These are phyloP conservation scores for Usnea hakonensis DNA, from an alignment of 495 filamentous ascomycete genomes.

Conservation along the genomic window DNA sequence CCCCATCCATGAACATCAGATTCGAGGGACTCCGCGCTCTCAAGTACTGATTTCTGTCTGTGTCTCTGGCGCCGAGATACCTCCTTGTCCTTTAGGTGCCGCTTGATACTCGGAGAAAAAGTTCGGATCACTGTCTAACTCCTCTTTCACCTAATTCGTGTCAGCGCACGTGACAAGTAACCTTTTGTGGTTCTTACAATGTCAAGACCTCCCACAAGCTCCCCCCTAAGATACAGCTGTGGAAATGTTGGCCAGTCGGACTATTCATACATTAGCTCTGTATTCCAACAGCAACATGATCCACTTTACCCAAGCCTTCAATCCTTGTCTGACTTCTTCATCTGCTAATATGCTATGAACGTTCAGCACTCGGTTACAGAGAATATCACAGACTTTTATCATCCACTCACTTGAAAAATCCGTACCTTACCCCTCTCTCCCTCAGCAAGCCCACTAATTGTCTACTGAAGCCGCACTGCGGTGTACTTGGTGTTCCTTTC, in stretches of 20 bases:
- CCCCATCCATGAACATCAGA: neutral
- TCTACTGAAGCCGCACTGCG: slow-evolving; percentile 91
- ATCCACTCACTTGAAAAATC: slow-evolving; percentile 84
- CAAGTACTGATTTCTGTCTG: slow-evolving; percentile 20
- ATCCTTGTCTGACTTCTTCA: slow-evolving; percentile 89
- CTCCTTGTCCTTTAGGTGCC: slow-evolving; percentile 34
- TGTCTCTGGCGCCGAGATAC: slow-evolving; percentile 25
- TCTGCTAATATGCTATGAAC: slow-evolving; percentile 55
- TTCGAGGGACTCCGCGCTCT: neutral
- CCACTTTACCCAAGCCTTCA: slow-evolving; percentile 70
- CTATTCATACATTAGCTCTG: slow-evolving; percentile 1
- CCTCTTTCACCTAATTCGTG: slow-evolving; percentile 54
- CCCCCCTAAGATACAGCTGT: slow-evolving; percentile 75
- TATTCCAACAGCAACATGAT: neutral
- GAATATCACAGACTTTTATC: neutral
- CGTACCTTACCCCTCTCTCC: slow-evolving; percentile 85
- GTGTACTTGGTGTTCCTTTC: slow-evolving; percentile 77
- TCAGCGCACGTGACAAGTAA: neutral
- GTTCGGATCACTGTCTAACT: slow-evolving; percentile 59
- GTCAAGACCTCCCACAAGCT: slow-evolving; percentile 87
- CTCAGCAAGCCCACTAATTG: slow-evolving; percentile 79
- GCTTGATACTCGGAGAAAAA: slow-evolving; percentile 63
- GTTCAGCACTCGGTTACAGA: neutral
- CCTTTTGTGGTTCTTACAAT: slow-evolving; percentile 43
- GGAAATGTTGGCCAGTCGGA: slow-evolving; percentile 92